These are phyloP conservation scores for Cutaneotrichosporon mucoides DNA, from an alignment of 1,284 basidiomycete species.

Conservation along the genomic window DNA sequence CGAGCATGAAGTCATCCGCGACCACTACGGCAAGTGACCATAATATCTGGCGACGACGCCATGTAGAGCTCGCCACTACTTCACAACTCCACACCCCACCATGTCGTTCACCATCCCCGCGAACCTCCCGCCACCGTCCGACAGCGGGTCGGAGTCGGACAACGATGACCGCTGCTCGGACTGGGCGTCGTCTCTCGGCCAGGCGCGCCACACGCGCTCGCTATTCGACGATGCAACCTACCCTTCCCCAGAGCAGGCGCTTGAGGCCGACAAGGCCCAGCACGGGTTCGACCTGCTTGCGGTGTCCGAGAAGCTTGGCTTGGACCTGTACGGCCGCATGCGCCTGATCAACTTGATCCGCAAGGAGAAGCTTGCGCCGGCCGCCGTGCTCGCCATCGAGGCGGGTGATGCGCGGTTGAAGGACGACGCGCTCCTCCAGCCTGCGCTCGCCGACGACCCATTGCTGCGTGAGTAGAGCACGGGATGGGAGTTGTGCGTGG, in stretches of 20 bases:
- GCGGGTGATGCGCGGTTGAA: constrained; percentile 49
- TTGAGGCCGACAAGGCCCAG: constrained; percentile 61
- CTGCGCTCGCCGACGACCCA: constrained; percentile 75
- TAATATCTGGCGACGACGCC: background rate
- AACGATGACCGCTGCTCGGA: constrained; percentile 35
- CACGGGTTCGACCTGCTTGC: constrained; percentile 48
- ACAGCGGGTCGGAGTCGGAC: constrained; percentile 22
- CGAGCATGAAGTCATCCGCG: background rate
- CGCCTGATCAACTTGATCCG: constrained; percentile 83
- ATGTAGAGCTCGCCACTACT: no score
- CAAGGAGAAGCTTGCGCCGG: constrained; percentile 49
- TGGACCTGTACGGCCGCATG: constrained; percentile 68
- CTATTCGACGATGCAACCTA: constrained; percentile 73
- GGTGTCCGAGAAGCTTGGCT: constrained; percentile 33
- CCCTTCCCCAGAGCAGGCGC: constrained; percentile 59
- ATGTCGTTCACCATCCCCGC: constrained; percentile 20
- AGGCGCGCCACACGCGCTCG: constrained; percentile 57
- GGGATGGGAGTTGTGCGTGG: constrained; percentile 34
- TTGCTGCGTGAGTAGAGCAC: constrained; percentile 65
- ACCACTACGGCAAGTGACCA: background rate
- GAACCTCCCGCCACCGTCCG: constrained; percentile 14
- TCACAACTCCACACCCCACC: background rate
- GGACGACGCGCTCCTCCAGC: constrained; percentile 72
- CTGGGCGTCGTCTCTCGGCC: constrained; percentile 42
- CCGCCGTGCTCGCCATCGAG: constrained; percentile 3